A percentile compares a stretch with the other conserved stretches of the same genome.
Conservation (phyloP, 257 asterid genomes). For the Solanum piurae region DNA sequence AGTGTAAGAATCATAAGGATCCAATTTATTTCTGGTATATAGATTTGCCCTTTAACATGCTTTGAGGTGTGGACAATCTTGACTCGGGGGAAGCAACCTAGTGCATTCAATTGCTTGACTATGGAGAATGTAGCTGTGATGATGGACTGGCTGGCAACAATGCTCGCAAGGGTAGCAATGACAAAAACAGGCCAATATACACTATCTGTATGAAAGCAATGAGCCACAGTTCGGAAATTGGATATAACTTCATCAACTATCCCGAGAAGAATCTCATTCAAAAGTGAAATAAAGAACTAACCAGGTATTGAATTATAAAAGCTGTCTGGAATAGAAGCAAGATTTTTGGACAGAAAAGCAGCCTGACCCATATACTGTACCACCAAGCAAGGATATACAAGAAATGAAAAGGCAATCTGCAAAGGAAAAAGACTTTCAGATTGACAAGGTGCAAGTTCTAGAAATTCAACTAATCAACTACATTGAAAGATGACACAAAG, state of each 20-base stretch:
- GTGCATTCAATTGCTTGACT: constrained; percentile 61
- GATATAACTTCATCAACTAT: neutral
- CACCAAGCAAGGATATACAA: constrained; percentile 82
- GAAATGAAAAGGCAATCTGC: constrained; percentile 71
- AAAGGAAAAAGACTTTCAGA: constrained; percentile 3
- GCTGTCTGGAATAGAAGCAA: neutral
- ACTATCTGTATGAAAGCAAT: constrained; percentile 21
- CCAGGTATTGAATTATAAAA: constrained; percentile 1
- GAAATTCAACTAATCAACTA: neutral
- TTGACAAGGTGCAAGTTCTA: neutral
- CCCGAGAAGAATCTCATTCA: neutral
- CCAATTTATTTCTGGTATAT: constrained; percentile 69
- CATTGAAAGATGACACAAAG: neutral
- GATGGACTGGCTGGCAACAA: constrained; percentile 68
- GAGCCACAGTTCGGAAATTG: neutral
- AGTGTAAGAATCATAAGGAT: constrained; percentile 67
- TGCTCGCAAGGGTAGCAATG: constrained; percentile 56
- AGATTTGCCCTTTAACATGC: constrained; percentile 59
- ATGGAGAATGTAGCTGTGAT: constrained; percentile 71
- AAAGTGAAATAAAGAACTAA: neutral
- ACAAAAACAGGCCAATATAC: constrained; percentile 72
- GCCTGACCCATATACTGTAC: constrained; percentile 98
- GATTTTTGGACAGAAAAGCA: constrained; percentile 37
- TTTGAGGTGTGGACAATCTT: constrained; percentile 76
- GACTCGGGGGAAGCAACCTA: constrained; percentile 72